phyloP scores from a whole-genome alignment of 2,329 filamentous ascomycete species.

The Trichothecium roseum region DNA sequence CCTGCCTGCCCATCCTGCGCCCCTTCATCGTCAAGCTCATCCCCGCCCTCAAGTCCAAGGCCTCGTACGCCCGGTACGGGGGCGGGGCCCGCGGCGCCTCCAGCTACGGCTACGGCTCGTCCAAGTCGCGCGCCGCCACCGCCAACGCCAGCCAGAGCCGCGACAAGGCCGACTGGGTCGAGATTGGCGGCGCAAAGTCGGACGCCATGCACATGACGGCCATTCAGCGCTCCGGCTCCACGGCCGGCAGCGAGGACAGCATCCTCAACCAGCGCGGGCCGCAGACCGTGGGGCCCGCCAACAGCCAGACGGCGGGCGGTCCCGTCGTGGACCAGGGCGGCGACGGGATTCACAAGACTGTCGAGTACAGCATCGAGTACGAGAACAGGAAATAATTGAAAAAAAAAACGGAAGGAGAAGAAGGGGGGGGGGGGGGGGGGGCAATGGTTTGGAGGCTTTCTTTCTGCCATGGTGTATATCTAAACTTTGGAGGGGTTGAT shows the following conservation, averaged over 20 bases:
- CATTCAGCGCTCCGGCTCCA: constrained; percentile 11
- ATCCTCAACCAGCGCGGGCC: constrained; percentile 6
- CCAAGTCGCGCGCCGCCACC: constrained; percentile 7
- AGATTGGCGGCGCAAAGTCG: constrained; percentile 9
- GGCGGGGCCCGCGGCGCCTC: constrained; percentile 9
- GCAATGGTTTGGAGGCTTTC: too few relatives aligned
- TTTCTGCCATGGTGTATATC: too few relatives aligned
- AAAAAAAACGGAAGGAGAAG: too few relatives aligned
- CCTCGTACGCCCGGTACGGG: constrained; percentile 6
- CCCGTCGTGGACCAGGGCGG: background rate
- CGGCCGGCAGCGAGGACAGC: constrained; percentile 13
- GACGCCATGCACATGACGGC: constrained; percentile 10
- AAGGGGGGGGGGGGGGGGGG: too few relatives aligned
- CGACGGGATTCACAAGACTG: constrained; percentile 6
- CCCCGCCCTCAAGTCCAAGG: constrained; percentile 12
- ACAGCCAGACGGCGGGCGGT: background rate
- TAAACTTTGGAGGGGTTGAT: too few relatives aligned
- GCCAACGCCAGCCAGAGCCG: constrained; percentile 7
- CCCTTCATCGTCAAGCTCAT: constrained; percentile 16
- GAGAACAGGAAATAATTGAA: background rate
- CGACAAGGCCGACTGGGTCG: constrained; percentile 12
- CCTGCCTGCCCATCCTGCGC: constrained; percentile 26
- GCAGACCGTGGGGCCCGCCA: background rate
- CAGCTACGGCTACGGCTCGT: constrained; percentile 8
- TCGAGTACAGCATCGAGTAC: constrained; percentile 6